These are phyloP conservation scores for Lolium multiflorum DNA, from an alignment of 176 grass and related monocot genomes.

Conservation along the genomic window DNA sequence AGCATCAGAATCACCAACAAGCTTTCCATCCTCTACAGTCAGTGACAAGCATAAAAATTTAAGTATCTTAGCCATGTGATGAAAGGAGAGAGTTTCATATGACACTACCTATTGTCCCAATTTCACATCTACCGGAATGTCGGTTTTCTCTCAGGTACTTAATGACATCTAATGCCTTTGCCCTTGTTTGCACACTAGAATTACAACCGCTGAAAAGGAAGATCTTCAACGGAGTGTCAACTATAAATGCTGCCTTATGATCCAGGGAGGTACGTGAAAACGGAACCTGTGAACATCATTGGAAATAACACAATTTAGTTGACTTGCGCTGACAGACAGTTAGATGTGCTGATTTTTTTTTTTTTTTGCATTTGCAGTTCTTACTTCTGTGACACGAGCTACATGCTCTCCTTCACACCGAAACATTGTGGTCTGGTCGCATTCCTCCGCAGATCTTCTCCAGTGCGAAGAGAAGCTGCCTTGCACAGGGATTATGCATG, in stretches of 20 bases:
- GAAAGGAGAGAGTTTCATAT: slow-evolving; percentile 4
- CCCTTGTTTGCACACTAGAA: slow-evolving; percentile 75
- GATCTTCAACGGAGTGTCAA: slow-evolving; percentile 75
- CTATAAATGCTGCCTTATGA: slow-evolving; percentile 78
- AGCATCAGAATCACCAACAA: slow-evolving; percentile 82
- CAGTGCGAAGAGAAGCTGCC: slow-evolving; percentile 56
- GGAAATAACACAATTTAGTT: neutral
- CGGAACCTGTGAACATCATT: slow-evolving; percentile 51
- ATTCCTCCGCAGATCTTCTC: slow-evolving; percentile 39
- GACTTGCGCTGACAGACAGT: slow-evolving; percentile 2
- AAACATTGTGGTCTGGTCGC: slow-evolving; percentile 58
- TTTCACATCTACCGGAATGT: slow-evolving; percentile 69
- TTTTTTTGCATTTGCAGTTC: neutral
- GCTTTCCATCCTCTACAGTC: slow-evolving; percentile 73
- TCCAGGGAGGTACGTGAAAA: slow-evolving; percentile 69
- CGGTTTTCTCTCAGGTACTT: slow-evolving; percentile 77
- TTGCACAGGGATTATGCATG: slow-evolving; percentile 78
- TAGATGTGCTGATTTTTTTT: neutral
- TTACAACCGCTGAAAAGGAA: slow-evolving; percentile 84
- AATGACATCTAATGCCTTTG: slow-evolving; percentile 84
- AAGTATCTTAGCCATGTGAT: slow-evolving; percentile 13
- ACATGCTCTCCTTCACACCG: slow-evolving; percentile 82
- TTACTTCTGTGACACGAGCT: slow-evolving; percentile 77
- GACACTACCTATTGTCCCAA: slow-evolving; percentile 71
- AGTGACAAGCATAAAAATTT: neutral